phyloP scores from a whole-genome alignment of 371 early-diverging fungal genomes.

The Syncephalastrum sp. region DNA sequence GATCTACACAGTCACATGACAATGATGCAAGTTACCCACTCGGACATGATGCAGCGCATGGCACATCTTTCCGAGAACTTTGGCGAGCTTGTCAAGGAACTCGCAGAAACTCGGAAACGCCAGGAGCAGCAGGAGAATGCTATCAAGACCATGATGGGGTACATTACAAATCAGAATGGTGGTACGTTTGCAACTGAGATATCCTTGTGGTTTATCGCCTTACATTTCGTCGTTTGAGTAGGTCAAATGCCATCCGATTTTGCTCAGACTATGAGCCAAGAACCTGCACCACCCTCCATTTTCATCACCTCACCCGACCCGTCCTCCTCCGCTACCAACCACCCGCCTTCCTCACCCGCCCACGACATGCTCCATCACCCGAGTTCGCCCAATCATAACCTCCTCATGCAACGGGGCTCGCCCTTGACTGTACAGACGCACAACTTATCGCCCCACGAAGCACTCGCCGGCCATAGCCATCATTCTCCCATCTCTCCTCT shows the following conservation, averaged over 20 bases:
- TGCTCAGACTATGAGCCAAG: slow-evolving; percentile 17
- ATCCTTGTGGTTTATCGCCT: slow-evolving; percentile 1
- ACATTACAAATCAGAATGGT: slow-evolving; percentile 51
- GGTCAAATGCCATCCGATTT: too few species aligned
- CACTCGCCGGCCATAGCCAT: slow-evolving; percentile 1
- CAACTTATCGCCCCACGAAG: slow-evolving; percentile 12
- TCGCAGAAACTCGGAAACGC: slow-evolving; percentile 67
- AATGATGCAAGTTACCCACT: slow-evolving; percentile 73
- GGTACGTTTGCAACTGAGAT: slow-evolving; percentile 21
- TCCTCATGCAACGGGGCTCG: slow-evolving; percentile 4
- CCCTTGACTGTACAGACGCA: slow-evolving; percentile 22
- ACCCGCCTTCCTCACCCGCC: not conserved
- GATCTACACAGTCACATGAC: slow-evolving; percentile 74
- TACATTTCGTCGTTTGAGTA: too few species aligned
- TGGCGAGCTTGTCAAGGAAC: slow-evolving; percentile 67
- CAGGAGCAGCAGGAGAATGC: slow-evolving; percentile 61
- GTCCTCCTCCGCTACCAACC: not conserved
- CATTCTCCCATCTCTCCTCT: slow-evolving; percentile 11
- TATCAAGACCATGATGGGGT: slow-evolving; percentile 59
- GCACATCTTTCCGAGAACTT: slow-evolving; percentile 70
- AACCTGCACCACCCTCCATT: slow-evolving; percentile 54
- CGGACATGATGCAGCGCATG: slow-evolving; percentile 74
- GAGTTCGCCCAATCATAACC: not conserved
- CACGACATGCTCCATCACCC: not conserved
- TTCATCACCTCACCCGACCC: slow-evolving; percentile 61